Evolutionary conservation across 129 eudicot genomes (phyloP).

Genomic region (Flaveria linearis): DNA sequence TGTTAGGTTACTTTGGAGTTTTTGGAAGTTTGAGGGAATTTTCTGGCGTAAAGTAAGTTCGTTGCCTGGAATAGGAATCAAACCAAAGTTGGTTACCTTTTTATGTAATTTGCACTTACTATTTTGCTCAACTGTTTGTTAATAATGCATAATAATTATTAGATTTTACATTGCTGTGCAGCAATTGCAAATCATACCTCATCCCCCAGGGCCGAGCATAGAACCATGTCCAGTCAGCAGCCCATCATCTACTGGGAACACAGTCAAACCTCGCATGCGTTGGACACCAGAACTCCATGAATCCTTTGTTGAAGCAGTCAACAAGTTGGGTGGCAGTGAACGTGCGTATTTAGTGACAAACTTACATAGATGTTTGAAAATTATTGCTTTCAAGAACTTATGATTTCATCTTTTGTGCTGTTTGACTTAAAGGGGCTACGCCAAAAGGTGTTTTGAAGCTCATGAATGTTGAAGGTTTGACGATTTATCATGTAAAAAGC

Average conservation of each 20-base stretch:
- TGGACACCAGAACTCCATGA: slow-evolving; percentile 99
- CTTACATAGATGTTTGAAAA: background rate
- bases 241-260: slow-evolving; percentile 56
- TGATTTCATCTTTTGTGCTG: slow-evolving; percentile 7
- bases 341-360: slow-evolving; percentile 39
- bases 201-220: slow-evolving; percentile 33
- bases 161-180: slow-evolving; percentile 15
- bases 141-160: background rate
- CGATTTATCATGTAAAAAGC: slow-evolving; percentile 95
- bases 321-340: slow-evolving; percentile 87
- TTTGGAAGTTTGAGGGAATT: background rate
- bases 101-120: background rate
- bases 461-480: slow-evolving; percentile 89
- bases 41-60: background rate
- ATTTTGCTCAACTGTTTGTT: background rate
- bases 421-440: slow-evolving; percentile 67
- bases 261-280: slow-evolving; percentile 83
- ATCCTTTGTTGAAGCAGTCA: slow-evolving; percentile 76
- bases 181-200: slow-evolving; percentile 43
- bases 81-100: no score
- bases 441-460: slow-evolving; percentile 91
- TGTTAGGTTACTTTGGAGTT: no score
- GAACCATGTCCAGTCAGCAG: slow-evolving; percentile 47
- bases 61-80: no score
- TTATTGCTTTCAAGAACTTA: background rate